A percentile compares a stretch with the other conserved stretches of the same genome.
Conservation (phyloP, 2,329 filamentous ascomycete genomes). For the Colletotrichum sp. region DNA sequence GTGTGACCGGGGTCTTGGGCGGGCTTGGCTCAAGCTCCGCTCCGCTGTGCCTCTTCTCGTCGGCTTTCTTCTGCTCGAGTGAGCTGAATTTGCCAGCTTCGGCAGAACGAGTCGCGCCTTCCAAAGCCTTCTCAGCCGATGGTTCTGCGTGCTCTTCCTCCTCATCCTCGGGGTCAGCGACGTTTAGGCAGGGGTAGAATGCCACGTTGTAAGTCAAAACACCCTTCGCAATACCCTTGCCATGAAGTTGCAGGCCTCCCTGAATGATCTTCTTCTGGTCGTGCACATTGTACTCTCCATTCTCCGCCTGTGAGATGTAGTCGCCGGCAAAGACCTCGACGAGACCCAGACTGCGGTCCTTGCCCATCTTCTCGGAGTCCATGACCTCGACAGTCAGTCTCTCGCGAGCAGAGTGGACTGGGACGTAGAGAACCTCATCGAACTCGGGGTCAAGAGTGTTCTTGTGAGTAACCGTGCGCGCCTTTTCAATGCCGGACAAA, state of each 20-base stretch:
- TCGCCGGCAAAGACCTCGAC: conserved; percentile 80
- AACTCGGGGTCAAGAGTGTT: conserved; percentile 96
- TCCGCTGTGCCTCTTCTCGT: conserved; percentile 27
- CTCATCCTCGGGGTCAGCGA: conserved; percentile 89
- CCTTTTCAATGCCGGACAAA: conserved; percentile 89
- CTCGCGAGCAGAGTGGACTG: conserved; percentile 84
- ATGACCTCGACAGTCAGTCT: conserved; percentile 91
- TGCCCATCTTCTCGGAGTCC: conserved; percentile 92
- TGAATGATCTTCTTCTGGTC: conserved; percentile 74
- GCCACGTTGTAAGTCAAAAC: conserved; percentile 80
- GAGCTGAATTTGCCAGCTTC: conserved; percentile 52
- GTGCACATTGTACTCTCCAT: conserved; percentile 80
- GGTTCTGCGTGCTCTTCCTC: conserved; percentile 60
- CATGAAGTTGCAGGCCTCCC: conserved; percentile 75
- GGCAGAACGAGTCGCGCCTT: conserved; percentile 23
- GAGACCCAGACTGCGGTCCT: conserved; percentile 85
- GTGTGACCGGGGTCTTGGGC: conserved; percentile 48
- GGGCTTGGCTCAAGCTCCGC: conserved; percentile 27
- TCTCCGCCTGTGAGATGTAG: conserved; percentile 78
- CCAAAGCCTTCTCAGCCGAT: conserved; percentile 39
- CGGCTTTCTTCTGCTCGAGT: conserved; percentile 33
- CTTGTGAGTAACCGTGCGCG: conserved; percentile 90
- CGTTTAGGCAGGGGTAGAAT: conserved; percentile 89
- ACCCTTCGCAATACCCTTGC: conserved; percentile 79
- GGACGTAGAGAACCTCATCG: conserved; percentile 95